phyloP scores from a whole-genome alignment of 306 rosid genomes.

The Mucuna pruriens region DNA sequence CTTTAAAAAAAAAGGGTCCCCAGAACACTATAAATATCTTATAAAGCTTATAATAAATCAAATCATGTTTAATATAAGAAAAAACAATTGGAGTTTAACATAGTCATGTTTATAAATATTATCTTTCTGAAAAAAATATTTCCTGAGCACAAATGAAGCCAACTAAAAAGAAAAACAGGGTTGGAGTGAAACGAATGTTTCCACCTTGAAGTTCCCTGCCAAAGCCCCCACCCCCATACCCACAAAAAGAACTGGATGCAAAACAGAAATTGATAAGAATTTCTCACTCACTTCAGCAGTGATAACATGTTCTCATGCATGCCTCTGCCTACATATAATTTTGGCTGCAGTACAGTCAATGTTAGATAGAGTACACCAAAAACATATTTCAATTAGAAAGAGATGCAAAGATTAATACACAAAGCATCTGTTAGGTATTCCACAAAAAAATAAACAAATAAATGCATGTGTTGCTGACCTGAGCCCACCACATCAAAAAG shows the following conservation, averaged over 20 bases:
- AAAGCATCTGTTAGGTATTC: constrained; percentile 23
- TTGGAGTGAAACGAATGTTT: not conserved
- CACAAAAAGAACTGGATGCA: no score
- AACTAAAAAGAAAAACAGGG: not conserved
- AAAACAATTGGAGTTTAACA: not conserved
- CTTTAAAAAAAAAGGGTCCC: not conserved
- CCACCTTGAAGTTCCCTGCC: not conserved
- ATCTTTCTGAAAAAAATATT: no score
- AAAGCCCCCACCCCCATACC: no score
- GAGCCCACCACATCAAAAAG: constrained; percentile 97
- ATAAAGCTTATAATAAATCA: not conserved
- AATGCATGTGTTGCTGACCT: constrained; percentile 61
- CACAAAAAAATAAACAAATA: constrained; percentile 11
- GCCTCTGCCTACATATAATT: constrained; percentile 88
- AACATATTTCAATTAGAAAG: constrained; percentile 24
- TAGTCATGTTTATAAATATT: not conserved
- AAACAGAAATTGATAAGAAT: no score
- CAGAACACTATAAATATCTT: not conserved
- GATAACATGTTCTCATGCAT: constrained; percentile 87
- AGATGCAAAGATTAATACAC: constrained; percentile 8
- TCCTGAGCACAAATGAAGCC: no score
- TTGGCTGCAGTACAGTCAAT: constrained; percentile 75
- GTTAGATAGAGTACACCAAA: constrained; percentile 30
- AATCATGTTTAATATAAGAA: not conserved
- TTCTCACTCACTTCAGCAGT: constrained; percentile 82